Evolutionary conservation across 805 yeast genomes (phyloP).

Genomic region (Hanseniaspora taiwanica): DNA sequence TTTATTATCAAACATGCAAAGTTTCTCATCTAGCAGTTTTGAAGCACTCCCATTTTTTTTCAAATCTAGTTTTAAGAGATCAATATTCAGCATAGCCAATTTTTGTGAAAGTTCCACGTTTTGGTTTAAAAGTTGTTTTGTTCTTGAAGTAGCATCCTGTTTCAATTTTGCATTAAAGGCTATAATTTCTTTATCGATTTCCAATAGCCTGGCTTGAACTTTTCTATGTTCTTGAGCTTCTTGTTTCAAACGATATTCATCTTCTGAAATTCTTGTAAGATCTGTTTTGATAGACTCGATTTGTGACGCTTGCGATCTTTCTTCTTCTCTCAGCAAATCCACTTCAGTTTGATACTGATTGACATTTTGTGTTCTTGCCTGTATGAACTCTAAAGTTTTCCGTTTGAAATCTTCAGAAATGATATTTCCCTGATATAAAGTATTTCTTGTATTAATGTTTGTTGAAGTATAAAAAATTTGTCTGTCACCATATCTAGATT

Average conservation of each 20-base stretch:
- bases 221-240: slow-evolving; percentile 13
- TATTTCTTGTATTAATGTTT: slow-evolving; percentile 9
- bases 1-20: slow-evolving; percentile 26
- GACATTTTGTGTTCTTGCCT: slow-evolving; percentile 6
- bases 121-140: slow-evolving; percentile 22
- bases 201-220: slow-evolving; percentile 16
- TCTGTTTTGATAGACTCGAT: slow-evolving; percentile 5
- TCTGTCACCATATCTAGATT: slow-evolving; percentile 52
- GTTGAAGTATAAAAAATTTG: slow-evolving; percentile 27
- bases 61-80: slow-evolving; percentile 12
- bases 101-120: slow-evolving; percentile 11
- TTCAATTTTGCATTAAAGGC: slow-evolving; percentile 26
- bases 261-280: slow-evolving; percentile 10
- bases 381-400: slow-evolving; percentile 10
- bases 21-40: slow-evolving; percentile 16
- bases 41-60: slow-evolving; percentile 17
- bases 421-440: slow-evolving; percentile 15
- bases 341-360: slow-evolving; percentile 5
- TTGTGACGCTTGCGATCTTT: slow-evolving; percentile 4
- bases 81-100: slow-evolving; percentile 15
- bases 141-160: slow-evolving; percentile 30
- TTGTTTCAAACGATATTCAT: slow-evolving; percentile 10
- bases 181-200: slow-evolving; percentile 21
- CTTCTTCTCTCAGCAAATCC: not conserved
- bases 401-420: slow-evolving; percentile 16